Conservation (phyloP, 1,139 yeast genomes). For the Hansenula lynferdii region DNA sequence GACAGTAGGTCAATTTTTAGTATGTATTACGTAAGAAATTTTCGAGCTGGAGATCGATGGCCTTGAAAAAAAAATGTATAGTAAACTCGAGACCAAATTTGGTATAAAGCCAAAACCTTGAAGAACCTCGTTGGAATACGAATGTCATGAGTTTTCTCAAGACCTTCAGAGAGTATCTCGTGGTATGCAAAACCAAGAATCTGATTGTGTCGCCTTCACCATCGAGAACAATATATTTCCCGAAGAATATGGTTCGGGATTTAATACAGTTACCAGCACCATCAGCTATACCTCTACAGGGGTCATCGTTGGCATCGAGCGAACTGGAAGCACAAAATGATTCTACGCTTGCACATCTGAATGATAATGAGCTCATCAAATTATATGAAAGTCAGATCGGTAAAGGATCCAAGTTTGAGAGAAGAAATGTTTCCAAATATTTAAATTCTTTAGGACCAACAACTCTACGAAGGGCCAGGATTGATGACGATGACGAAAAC, state of each 20-base stretch:
- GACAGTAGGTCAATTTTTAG: no score
- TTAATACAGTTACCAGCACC: neutral
- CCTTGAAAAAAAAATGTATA: no score
- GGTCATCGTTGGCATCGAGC: no score
- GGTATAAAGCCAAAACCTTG: no score
- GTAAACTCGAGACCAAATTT: no score
- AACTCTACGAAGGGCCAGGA: slow-evolving; percentile 16
- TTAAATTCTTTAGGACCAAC: slow-evolving; percentile 22
- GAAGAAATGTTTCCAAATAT: slow-evolving; percentile 21
- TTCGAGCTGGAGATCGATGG: no score
- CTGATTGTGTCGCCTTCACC: neutral
- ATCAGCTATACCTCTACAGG: no score
- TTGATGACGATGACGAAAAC: slow-evolving; percentile 3
- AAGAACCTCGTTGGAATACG: no score
- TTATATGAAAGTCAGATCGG: slow-evolving; percentile 22
- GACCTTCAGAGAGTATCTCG: slow-evolving; percentile 6
- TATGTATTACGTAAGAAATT: no score
- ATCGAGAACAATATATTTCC: no score
- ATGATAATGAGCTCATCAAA: slow-evolving; percentile 5
- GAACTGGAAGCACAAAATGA: no score
- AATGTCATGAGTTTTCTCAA: slow-evolving; percentile 10
- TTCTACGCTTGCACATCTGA: no score
- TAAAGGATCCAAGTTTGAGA: slow-evolving; percentile 25
- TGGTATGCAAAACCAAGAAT: slow-evolving; percentile 8
- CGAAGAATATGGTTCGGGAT: neutral